These are phyloP conservation scores for Jaltomata sinuosa DNA, from an alignment of 257 asterid species.

Conservation along the genomic window DNA sequence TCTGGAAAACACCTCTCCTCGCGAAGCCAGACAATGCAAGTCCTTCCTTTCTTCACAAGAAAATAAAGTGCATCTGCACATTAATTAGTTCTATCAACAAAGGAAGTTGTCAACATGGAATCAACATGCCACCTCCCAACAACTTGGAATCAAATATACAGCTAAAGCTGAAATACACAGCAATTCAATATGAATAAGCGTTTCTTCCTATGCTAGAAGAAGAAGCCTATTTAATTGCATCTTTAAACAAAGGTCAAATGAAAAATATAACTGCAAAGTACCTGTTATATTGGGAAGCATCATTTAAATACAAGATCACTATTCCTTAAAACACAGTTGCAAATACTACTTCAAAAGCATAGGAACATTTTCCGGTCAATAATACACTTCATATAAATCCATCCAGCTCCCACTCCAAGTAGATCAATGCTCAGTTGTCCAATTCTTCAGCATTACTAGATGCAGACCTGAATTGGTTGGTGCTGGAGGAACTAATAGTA, in stretches of 20 bases:
- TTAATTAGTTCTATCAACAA: not conserved
- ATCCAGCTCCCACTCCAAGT: not conserved
- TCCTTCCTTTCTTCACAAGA: not conserved
- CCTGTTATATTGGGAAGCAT: not conserved
- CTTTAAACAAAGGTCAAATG: not conserved
- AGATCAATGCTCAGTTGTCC: not conserved
- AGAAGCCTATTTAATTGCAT: not conserved
- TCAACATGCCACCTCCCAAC: not conserved
- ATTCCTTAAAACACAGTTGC: not conserved
- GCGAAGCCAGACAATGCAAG: not conserved
- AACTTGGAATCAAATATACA: not conserved
- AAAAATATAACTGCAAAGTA: not conserved
- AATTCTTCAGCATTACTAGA: not conserved
- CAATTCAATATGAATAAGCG: not conserved
- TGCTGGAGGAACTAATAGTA: not conserved
- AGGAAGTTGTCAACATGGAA: not conserved
- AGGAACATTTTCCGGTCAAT: not conserved
- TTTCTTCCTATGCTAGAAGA: not conserved
- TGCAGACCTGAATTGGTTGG: not conserved
- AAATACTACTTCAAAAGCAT: not conserved
- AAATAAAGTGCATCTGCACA: not conserved
- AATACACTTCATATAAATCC: not conserved
- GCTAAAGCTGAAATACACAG: not conserved
- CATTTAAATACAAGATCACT: not conserved
- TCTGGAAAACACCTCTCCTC: not conserved